These are phyloP conservation scores for Amphirosellinia nigrospora DNA, from an alignment of 495 filamentous ascomycete genomes.

Conservation along the genomic window DNA sequence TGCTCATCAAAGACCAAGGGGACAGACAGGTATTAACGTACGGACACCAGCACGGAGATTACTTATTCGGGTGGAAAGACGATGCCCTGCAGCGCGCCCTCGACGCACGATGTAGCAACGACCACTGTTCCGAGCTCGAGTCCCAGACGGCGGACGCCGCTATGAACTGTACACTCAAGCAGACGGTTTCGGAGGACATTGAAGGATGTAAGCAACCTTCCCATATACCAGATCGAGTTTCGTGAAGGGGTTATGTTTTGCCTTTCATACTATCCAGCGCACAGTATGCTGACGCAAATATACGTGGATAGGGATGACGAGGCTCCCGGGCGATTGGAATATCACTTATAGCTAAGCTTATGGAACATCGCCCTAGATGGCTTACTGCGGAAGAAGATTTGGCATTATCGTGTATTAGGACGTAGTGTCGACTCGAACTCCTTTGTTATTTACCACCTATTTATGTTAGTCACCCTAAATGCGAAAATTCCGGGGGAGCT, in stretches of 20 bases:
- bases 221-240: background rate
- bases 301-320: conserved; percentile 27
- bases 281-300: background rate
- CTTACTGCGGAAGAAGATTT: background rate
- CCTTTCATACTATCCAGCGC: background rate
- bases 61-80: conserved; percentile 55
- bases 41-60: conserved; percentile 56
- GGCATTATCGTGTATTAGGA: background rate
- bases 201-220: conserved; percentile 51
- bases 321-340: conserved; percentile 35
- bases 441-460: background rate
- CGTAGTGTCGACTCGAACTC: background rate
- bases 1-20: too few species aligned
- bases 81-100: conserved; percentile 51
- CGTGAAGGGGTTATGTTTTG: background rate
- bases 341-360: conserved; percentile 29
- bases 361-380: background rate
- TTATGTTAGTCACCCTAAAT: too few species aligned
- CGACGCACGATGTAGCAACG: conserved; percentile 47
- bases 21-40: too few species aligned
- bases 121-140: conserved; percentile 43
- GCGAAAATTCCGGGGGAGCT: background rate
- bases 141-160: conserved; percentile 45
- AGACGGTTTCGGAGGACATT: conserved; percentile 46
- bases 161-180: conserved; percentile 46